phyloP scores from a whole-genome alignment of 768 basidiomycete species.

The Pluteus cervinus region DNA sequence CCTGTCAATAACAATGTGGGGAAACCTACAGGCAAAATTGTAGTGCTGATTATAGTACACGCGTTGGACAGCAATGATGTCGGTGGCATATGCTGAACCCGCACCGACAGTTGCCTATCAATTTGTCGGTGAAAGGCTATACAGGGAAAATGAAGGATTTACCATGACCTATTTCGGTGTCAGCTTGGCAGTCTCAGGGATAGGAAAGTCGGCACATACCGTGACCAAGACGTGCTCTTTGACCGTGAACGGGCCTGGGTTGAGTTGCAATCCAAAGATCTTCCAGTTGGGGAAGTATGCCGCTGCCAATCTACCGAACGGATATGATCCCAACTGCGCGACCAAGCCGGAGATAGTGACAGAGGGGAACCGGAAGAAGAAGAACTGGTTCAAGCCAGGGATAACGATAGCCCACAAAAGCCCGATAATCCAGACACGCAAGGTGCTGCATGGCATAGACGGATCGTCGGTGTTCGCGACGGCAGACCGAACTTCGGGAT shows the following conservation, averaged over 20 bases:
- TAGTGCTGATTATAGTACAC: slow-evolving; percentile 59
- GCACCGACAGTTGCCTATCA: slow-evolving; percentile 54
- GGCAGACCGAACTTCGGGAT: slow-evolving; percentile 68
- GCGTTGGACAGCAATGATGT: slow-evolving; percentile 63
- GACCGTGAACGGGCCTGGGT: slow-evolving; percentile 72
- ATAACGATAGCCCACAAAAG: slow-evolving; percentile 48
- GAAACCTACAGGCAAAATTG: slow-evolving; percentile 47
- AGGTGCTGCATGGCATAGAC: slow-evolving; percentile 46
- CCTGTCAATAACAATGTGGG: neutral
- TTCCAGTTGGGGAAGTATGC: slow-evolving; percentile 45
- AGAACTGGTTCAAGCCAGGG: slow-evolving; percentile 49
- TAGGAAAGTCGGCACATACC: slow-evolving; percentile 25
- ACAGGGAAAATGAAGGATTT: slow-evolving; percentile 18
- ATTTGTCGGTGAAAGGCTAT: neutral
- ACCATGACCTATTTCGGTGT: slow-evolving; percentile 26
- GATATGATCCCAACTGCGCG: slow-evolving; percentile 67
- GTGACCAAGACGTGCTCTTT: slow-evolving; percentile 69
- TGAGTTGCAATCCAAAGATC: slow-evolving; percentile 56
- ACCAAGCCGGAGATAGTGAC: slow-evolving; percentile 41
- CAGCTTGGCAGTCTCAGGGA: slow-evolving; percentile 2
- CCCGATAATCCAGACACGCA: slow-evolving; percentile 48
- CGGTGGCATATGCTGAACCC: slow-evolving; percentile 63
- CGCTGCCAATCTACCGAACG: slow-evolving; percentile 56
- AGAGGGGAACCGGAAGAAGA: slow-evolving; percentile 47
- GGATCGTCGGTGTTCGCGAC: slow-evolving; percentile 65